Percentiles rank a stretch among this genome's conserved stretches.
Conservation (phyloP, 768 basidiomycete genomes). For the Dacryopinax primogenitus region DNA sequence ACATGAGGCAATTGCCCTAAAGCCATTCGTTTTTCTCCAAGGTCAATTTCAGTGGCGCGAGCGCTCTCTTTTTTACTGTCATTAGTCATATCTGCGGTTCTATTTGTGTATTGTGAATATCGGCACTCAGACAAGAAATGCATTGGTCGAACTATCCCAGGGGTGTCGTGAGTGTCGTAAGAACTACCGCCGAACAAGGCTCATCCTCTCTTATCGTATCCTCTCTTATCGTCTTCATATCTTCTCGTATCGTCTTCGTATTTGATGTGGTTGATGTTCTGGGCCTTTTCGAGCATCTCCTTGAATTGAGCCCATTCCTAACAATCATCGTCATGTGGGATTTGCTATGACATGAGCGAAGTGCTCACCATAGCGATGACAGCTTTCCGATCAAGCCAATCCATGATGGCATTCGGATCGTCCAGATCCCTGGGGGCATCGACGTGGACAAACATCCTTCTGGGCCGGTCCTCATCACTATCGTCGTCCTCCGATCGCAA, state of each 20-base stretch:
- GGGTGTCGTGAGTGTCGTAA: too few species aligned
- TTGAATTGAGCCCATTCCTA: conserved; percentile 57
- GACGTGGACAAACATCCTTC: conserved; percentile 41
- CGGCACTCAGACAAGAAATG: neutral
- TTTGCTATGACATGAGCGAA: neutral
- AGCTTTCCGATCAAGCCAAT: conserved; percentile 62
- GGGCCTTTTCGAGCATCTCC: conserved; percentile 61
- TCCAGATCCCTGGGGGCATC: conserved; percentile 52
- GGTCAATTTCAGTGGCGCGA: neutral
- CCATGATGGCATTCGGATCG: conserved; percentile 67
- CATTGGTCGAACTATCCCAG: neutral
- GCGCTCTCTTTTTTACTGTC: neutral
- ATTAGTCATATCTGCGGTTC: neutral
- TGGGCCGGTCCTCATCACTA: conserved; percentile 15
- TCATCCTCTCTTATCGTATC: too few species aligned
- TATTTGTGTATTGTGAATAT: neutral
- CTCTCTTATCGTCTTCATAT: too few species aligned
- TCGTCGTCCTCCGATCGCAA: conserved; percentile 29
- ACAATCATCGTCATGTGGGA: neutral
- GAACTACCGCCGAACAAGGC: too few species aligned
- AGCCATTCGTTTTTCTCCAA: neutral
- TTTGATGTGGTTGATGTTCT: conserved; percentile 37
- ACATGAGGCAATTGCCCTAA: neutral
- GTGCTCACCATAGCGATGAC: conserved; percentile 39
- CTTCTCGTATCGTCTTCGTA: neutral